These are phyloP conservation scores for Yamadazyma taylorii DNA, from an alignment of 1,139 yeast species.

Conservation along the genomic window DNA sequence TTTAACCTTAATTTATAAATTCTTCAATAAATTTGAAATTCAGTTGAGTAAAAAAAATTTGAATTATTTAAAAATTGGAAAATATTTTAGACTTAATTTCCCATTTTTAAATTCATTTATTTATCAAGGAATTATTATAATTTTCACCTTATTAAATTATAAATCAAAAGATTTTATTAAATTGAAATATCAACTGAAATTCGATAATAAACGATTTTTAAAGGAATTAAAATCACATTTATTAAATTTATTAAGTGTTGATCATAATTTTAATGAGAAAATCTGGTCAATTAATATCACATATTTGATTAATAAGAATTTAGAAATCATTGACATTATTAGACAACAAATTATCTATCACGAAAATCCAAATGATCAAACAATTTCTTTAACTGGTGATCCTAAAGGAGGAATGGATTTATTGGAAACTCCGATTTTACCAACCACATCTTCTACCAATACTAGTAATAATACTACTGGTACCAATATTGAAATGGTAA, in stretches of 20 bases:
- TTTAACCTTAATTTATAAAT: constrained; percentile 28
- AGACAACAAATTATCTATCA: constrained; percentile 21
- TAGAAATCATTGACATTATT: constrained; percentile 30
- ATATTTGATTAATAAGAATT: constrained; percentile 33
- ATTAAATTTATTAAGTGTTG: constrained; percentile 25
- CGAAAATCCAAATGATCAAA: not conserved
- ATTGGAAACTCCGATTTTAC: too few species aligned
- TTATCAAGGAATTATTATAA: constrained; percentile 53
- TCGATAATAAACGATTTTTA: constrained; percentile 24
- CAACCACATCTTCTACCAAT: too few species aligned
- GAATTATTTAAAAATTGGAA: constrained; percentile 30
- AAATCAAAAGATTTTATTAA: constrained; percentile 37
- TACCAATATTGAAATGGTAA: too few species aligned
- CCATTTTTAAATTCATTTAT: constrained; percentile 52
- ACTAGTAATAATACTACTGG: too few species aligned
- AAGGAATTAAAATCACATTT: constrained; percentile 25
- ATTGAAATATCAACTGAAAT: constrained; percentile 15
- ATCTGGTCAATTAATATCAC: constrained; percentile 42
- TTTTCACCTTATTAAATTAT: constrained; percentile 48
- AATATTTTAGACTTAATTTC: constrained; percentile 33
- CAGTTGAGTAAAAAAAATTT: constrained; percentile 20
- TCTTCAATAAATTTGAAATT: constrained; percentile 15
- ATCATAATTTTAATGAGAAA: constrained; percentile 20
- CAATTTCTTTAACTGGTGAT: too few species aligned
- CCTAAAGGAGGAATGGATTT: too few species aligned